Conservation (phyloP, 192 early-diverging fungal genomes). For the Rhizophagus clarus region DNA sequence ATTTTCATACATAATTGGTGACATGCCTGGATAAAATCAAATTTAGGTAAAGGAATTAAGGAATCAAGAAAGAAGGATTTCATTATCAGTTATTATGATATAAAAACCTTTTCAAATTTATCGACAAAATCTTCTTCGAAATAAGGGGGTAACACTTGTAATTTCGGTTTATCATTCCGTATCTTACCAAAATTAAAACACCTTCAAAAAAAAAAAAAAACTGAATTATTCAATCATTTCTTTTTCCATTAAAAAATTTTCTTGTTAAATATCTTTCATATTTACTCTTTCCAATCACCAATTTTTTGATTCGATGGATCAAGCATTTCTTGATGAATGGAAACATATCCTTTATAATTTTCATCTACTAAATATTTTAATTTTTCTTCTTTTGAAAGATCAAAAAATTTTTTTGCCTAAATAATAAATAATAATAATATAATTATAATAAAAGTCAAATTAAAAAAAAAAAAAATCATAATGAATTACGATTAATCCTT, state of each 20-base stretch:
- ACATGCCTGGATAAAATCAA: conserved; percentile 39
- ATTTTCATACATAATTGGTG: conserved; percentile 51
- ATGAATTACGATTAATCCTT: background rate
- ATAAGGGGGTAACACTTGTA: conserved; percentile 38
- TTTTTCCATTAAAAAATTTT: background rate
- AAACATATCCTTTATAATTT: conserved; percentile 56
- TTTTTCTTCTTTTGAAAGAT: conserved; percentile 50
- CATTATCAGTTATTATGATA: background rate
- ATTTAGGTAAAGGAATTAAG: background rate
- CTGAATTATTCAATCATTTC: no score
- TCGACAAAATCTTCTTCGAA: conserved; percentile 33
- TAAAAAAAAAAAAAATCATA: no score
- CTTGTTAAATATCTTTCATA: background rate
- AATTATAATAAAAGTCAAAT: no score
- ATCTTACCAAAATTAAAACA: conserved; percentile 59
- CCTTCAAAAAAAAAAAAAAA: conserved; percentile 28
- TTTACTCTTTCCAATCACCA: conserved; percentile 67
- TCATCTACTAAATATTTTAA: conserved; percentile 40
- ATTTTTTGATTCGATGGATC: conserved; percentile 51
- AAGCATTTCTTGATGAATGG: conserved; percentile 55
- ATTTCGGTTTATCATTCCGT: conserved; percentile 38
- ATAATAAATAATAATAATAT: background rate
- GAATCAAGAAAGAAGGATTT: background rate
- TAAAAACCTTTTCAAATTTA: conserved; percentile 40
- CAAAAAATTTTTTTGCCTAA: conserved; percentile 55